Percentiles rank a stretch among this genome's conserved stretches.
phyloP scores from a whole-genome alignment of 768 basidiomycete genomes.

The Trametes cubensis region DNA sequence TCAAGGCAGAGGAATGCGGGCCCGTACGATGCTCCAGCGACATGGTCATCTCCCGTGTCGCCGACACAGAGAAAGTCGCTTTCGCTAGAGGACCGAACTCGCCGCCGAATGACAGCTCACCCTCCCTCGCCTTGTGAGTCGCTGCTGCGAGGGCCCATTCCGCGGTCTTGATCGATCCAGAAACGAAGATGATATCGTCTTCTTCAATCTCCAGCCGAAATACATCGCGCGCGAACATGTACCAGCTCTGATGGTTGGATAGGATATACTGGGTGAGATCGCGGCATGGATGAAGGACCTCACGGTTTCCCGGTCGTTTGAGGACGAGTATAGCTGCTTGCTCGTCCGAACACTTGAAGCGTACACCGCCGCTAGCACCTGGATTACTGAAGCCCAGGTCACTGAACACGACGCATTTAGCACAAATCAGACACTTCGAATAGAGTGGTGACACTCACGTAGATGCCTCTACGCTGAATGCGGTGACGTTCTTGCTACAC shows the following conservation, averaged over 20 bases:
- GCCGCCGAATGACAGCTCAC: conserved; percentile 1
- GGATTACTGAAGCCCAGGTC: too few species aligned
- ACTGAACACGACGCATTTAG: too few species aligned
- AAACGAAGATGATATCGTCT: conserved; percentile 18
- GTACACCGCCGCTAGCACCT: neutral
- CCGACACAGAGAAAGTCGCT: conserved; percentile 6
- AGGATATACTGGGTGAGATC: conserved; percentile 13
- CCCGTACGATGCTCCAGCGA: conserved; percentile 6
- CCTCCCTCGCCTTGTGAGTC: neutral
- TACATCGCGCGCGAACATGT: conserved; percentile 9
- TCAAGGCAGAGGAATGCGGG: neutral
- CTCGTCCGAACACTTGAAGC: conserved; percentile 11
- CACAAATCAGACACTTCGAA: too few species aligned
- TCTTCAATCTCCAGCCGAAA: conserved; percentile 1
- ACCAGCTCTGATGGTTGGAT: conserved; percentile 13
- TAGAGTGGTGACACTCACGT: neutral
- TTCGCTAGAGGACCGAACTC: neutral
- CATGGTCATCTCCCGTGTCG: neutral
- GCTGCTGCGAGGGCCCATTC: conserved; percentile 22
- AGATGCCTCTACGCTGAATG: neutral
- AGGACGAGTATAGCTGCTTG: conserved; percentile 20
- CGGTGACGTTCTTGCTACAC: conserved; percentile 8
- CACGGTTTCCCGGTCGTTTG: neutral
- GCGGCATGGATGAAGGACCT: conserved; percentile 3
- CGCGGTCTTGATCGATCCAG: conserved; percentile 22